phyloP scores from a whole-genome alignment of 2,329 filamentous ascomycete genomes.

The Xylaria digitata region DNA sequence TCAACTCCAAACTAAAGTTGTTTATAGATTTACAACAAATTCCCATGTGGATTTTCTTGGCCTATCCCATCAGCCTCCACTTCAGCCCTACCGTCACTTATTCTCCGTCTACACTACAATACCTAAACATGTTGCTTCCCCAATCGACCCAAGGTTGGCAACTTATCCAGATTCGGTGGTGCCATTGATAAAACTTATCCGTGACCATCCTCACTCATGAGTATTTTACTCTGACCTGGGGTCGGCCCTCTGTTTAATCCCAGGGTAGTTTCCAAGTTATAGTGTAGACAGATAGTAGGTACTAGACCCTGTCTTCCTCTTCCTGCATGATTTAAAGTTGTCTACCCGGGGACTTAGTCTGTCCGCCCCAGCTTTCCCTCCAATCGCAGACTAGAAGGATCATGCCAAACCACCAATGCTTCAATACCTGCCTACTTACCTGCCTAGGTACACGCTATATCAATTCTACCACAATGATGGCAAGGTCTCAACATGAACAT shows the following conservation, averaged over 20 bases:
- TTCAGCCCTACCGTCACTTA: too few species aligned
- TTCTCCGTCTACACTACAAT: too few species aligned
- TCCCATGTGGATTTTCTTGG: too few species aligned
- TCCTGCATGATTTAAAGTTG: conserved; percentile 2
- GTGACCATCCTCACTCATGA: conserved; percentile 2
- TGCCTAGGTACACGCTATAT: not conserved
- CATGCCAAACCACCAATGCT: not conserved
- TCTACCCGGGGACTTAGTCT: not conserved
- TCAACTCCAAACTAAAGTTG: too few species aligned
- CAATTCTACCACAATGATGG: not conserved
- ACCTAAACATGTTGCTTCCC: too few species aligned
- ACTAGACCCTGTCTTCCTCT: too few species aligned
- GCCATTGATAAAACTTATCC: too few species aligned
- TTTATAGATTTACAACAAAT: too few species aligned
- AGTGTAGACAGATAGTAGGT: too few species aligned
- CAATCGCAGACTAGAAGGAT: not conserved
- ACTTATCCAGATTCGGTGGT: too few species aligned
- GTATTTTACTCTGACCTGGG: conserved; percentile 5
- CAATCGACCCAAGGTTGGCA: too few species aligned
- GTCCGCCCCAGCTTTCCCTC: not conserved
- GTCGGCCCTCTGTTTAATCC: conserved; percentile 14
- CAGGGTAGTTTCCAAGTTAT: conserved; percentile 3
- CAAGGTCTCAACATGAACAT: not conserved
- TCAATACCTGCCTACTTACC: not conserved
- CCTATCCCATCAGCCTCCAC: too few species aligned